phyloP scores from a whole-genome alignment of 2,329 filamentous ascomycete genomes.

The Fusarium udum region DNA sequence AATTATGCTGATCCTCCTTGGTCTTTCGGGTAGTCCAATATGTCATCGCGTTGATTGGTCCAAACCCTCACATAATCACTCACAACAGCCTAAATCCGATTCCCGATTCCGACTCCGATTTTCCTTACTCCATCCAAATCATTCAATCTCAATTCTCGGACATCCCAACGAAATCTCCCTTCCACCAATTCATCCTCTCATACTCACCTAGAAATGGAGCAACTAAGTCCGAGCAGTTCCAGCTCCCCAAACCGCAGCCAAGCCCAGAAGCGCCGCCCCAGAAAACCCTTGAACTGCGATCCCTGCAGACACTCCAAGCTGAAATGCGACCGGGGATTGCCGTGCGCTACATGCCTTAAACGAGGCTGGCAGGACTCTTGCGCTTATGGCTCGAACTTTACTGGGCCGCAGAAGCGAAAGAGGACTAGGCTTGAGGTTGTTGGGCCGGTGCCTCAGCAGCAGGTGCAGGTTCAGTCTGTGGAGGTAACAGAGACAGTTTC shows the following conservation, averaged over 20 bases:
- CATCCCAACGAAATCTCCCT: neutral
- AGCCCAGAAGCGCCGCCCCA: neutral
- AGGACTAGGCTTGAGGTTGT: neutral
- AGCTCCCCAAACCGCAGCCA: neutral
- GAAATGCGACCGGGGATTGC: constrained; percentile 17
- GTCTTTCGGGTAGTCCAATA: too few relatives aligned
- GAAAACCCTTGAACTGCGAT: constrained; percentile 19
- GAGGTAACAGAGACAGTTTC: neutral
- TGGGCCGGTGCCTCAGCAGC: neutral
- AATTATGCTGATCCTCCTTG: neutral
- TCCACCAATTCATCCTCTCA: fast-evolving
- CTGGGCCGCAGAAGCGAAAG: neutral
- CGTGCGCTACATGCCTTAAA: constrained; percentile 10
- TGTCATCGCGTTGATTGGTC: neutral
- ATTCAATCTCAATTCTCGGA: neutral
- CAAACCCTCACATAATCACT: neutral
- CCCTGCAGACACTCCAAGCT: constrained; percentile 19
- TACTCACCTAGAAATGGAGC: neutral
- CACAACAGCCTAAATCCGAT: neutral
- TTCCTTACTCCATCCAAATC: neutral
- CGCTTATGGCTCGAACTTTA: constrained; percentile 5
- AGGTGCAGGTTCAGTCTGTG: neutral
- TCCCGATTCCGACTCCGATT: neutral
- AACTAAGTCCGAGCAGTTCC: neutral
- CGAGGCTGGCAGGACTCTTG: constrained; percentile 11